Percentiles rank a stretch among this genome's conserved stretches.
These are phyloP conservation scores for Cladophialophora psammophila DNA, from an alignment of 2,329 filamentous ascomycete species.

Conservation along the genomic window DNA sequence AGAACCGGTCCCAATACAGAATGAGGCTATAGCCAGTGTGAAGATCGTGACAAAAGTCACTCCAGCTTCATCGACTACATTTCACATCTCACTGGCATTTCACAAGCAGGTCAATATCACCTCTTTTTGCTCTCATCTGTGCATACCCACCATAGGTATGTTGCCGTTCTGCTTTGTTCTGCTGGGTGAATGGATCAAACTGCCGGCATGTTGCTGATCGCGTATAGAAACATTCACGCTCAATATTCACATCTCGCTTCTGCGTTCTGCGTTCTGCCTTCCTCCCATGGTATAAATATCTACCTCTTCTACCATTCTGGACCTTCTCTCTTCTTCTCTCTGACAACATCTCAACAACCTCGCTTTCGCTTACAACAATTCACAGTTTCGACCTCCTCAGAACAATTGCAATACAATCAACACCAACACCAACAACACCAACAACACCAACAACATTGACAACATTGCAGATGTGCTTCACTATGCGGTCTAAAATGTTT, in stretches of 20 bases:
- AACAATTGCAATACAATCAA: conserved; percentile 6
- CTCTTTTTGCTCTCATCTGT: neutral
- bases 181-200: conserved; percentile 3
- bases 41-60: neutral
- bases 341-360: neutral
- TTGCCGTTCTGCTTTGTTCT: neutral
- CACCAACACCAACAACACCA: neutral
- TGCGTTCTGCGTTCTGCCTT: neutral
- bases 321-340: neutral
- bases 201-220: neutral
- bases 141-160: neutral
- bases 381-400: neutral
- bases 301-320: neutral
- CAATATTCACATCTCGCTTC: neutral
- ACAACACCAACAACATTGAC: neutral
- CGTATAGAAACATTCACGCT: conserved; percentile 8
- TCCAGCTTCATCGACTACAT: neutral
- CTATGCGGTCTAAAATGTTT: neutral
- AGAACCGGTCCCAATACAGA: no score
- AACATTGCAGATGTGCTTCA: neutral
- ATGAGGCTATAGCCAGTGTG: neutral
- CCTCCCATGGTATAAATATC: conserved; percentile 2
- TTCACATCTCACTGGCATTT: neutral
- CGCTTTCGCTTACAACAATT: neutral
- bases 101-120: neutral